Base-by-base conservation (phyloP, 306 rosid genomes). In the Hippophae gyantsensis region DNA sequence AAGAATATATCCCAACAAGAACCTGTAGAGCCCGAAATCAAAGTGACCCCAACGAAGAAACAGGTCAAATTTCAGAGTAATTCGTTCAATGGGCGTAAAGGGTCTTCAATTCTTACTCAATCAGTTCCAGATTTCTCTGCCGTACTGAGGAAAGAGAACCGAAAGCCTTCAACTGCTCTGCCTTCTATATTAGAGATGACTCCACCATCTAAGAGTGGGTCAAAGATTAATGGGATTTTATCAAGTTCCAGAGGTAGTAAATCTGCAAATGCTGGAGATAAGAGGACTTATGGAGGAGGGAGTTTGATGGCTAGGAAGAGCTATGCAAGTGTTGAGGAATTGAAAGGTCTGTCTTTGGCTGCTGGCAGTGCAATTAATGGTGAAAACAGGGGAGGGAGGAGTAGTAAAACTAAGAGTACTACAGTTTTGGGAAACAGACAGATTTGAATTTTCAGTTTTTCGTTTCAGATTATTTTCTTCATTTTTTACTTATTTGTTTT, bases 61-160 rank as follows among this genome's bases (percentile, higher is more conserved):
- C 90, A 83, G 53, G 90, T 85, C 55, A 83, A 64, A 56, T 83
- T 85, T 65, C 82, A 76, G 41, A 61, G 43, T 23, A 40, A 11
- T 51, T 56, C 58, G 59, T 70, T 54, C 23, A 58, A 64, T 7
- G 66, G 53, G 42, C 67, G 78, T 13, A 81, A 81, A 66, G 78
- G 80, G 48, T 14, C 75, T 23, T 84, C 89, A 26, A 65, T 65
- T 13, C 66, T 93, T 13, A 90, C 97, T 12, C 97, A 93, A 27
- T 93, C 97, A n/a, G 97, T 93, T 58, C 96, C 99, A 1, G 94
- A 92, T 61, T 88, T 92, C 79, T 69, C 90, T 2, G 77, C 95
- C 0, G 80, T 43, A 1, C 64, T 93, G 74, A 56, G 94, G 69
- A 86, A 86, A 54, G 99, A 92, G 81, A 92, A 92, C 13, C 70